Conservation (phyloP, 768 basidiomycete genomes). For the Auricularia auricula-judae region DNA sequence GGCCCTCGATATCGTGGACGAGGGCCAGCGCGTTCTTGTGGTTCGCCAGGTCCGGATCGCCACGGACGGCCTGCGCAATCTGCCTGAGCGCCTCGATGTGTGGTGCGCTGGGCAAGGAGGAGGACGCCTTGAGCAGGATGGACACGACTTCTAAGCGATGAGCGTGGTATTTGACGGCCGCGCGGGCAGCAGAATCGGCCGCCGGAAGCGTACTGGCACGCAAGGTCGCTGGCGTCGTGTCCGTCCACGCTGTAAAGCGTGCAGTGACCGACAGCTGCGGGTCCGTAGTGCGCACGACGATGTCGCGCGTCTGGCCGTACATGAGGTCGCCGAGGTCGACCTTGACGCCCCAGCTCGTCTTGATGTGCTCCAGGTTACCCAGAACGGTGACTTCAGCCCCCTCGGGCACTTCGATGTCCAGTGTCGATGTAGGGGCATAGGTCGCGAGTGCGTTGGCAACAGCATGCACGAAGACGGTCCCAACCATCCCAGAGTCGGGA, state of each 20-base stretch:
- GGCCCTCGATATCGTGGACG: slow-evolving; percentile 9
- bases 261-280: neutral
- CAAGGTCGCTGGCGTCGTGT: neutral
- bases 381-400: neutral
- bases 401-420: slow-evolving; percentile 5
- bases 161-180: neutral
- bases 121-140: neutral
- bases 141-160: neutral
- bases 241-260: neutral
- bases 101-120: neutral
- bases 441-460: slow-evolving; percentile 10
- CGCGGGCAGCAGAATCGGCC: neutral
- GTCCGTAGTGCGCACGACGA: slow-evolving; percentile 5
- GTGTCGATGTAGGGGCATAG: slow-evolving; percentile 4
- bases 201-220: neutral
- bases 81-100: neutral
- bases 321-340: slow-evolving; percentile 5
- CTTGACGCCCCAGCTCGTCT: neutral
- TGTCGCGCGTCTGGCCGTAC: slow-evolving; percentile 3
- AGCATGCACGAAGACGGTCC: slow-evolving; percentile 12
- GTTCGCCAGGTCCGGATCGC: neutral
- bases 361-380: neutral
- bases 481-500: slow-evolving; percentile 11
- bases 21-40: slow-evolving; percentile 7
- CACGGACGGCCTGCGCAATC: neutral